Percentiles rank a stretch among this genome's conserved stretches.
Conservation (phyloP, 768 basidiomycete genomes). For the Imleria badia region DNA sequence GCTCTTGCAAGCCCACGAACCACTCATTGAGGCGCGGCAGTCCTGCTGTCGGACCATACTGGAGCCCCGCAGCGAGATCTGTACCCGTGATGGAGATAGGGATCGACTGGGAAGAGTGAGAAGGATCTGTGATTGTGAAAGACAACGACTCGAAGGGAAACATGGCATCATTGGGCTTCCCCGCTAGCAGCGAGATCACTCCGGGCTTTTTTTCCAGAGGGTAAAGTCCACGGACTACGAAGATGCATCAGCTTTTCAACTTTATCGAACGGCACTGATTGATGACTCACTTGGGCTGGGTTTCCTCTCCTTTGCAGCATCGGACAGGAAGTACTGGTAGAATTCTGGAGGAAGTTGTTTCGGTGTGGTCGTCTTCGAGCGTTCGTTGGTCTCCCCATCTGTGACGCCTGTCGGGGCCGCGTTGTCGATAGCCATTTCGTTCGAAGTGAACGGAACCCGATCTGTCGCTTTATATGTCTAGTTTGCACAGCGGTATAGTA, state of each 20-base stretch:
- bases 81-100: conserved; percentile 53
- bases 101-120: conserved; percentile 43
- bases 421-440: conserved; percentile 8
- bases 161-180: conserved; percentile 86
- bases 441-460: background rate
- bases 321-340: conserved; percentile 63
- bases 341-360: conserved; percentile 47
- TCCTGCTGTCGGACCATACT: conserved; percentile 76
- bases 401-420: background rate
- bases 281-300: conserved; percentile 58
- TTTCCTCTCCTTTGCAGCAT: conserved; percentile 56
- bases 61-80: conserved; percentile 67
- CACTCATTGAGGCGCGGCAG: conserved; percentile 62
- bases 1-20: conserved; percentile 70
- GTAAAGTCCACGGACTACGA: conserved; percentile 63
- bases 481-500: background rate
- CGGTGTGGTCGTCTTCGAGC: background rate
- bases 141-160: conserved; percentile 88
- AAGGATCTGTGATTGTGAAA: conserved; percentile 56
- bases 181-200: conserved; percentile 79
- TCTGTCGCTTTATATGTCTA: conserved; percentile 1
- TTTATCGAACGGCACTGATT: background rate
- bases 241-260: background rate
- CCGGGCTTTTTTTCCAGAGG: conserved; percentile 80
- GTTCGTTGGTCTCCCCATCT: background rate